These are phyloP conservation scores for Anastatica hierochuntica DNA, from an alignment of 345 rosid genomes.

Conservation along the genomic window DNA sequence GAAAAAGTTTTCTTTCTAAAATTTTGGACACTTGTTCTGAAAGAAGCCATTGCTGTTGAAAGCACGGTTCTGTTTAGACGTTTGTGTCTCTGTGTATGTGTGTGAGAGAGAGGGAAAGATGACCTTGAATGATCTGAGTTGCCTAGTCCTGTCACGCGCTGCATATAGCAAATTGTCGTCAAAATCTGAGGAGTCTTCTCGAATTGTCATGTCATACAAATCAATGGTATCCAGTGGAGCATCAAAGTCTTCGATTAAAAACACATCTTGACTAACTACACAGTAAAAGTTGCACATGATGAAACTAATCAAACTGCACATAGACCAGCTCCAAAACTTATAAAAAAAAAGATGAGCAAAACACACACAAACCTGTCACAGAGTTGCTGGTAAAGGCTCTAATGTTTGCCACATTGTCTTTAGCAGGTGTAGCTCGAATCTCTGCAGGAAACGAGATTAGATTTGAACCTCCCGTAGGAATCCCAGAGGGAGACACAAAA, in stretches of 20 bases:
- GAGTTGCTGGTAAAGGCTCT: conserved; percentile 25
- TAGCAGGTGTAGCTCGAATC: not conserved
- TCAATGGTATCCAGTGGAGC: conserved; percentile 55
- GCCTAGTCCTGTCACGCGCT: conserved; percentile 34
- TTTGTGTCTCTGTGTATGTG: not conserved
- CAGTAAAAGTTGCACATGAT: not conserved
- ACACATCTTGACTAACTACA: conserved; percentile 34
- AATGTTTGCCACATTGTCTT: conserved; percentile 14
- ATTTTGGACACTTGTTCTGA: too few relatives aligned
- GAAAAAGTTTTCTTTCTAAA: too few relatives aligned
- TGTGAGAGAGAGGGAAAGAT: conserved; percentile 9
- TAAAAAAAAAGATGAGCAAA: not conserved
- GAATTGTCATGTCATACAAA: conserved; percentile 41
- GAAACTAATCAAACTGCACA: not conserved
- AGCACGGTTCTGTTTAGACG: too few relatives aligned
- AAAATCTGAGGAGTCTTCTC: conserved; percentile 42
- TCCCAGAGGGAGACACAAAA: conserved; percentile 17
- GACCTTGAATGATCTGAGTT: conserved; percentile 64
- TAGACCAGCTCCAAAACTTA: not conserved
- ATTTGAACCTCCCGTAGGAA: conserved; percentile 18
- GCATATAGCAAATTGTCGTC: conserved; percentile 40
- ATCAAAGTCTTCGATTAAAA: conserved; percentile 26
- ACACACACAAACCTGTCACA: conserved; percentile 29
- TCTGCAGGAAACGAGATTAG: conserved; percentile 6
- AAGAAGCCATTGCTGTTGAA: too few relatives aligned